Conservation (phyloP, 257 asterid species). For the Solanum rostratum region DNA sequence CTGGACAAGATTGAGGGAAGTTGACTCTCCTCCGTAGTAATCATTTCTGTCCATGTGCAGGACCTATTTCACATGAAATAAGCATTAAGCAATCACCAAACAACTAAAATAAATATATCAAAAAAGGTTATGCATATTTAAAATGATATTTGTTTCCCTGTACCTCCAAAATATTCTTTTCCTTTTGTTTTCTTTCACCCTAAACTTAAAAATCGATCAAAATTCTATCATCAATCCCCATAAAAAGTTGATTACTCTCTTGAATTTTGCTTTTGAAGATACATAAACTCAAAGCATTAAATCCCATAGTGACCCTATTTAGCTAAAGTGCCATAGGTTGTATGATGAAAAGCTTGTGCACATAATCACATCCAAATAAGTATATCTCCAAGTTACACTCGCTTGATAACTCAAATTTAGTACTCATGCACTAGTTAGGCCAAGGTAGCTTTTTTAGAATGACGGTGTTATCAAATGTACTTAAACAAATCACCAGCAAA, state of each 20-base stretch:
- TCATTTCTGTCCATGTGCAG: conserved; percentile 98
- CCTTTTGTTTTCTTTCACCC: not conserved
- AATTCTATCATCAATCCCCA: not conserved
- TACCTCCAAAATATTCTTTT: not conserved
- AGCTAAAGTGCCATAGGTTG: not conserved
- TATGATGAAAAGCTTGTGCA: not conserved
- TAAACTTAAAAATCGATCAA: not conserved
- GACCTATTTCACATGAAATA: conserved; percentile 31
- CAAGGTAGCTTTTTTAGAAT: not conserved
- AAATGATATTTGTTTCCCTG: not conserved
- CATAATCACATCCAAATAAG: not conserved
- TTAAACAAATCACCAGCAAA: not conserved
- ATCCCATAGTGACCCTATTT: not conserved
- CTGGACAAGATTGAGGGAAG: conserved; percentile 79
- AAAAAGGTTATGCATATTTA: not conserved
- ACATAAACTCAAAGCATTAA: not conserved
- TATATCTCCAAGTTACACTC: not conserved
- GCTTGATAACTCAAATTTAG: not conserved
- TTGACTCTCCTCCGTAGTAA: conserved; percentile 91
- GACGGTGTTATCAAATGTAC: not conserved
- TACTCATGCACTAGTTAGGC: not conserved
- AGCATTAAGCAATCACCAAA: not conserved
- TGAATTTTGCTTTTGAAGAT: not conserved
- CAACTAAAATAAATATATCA: not conserved
- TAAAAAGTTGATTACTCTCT: not conserved